These are phyloP conservation scores for Paraglomus occultum DNA, from an alignment of 192 early-diverging fungal species.

Conservation along the genomic window DNA sequence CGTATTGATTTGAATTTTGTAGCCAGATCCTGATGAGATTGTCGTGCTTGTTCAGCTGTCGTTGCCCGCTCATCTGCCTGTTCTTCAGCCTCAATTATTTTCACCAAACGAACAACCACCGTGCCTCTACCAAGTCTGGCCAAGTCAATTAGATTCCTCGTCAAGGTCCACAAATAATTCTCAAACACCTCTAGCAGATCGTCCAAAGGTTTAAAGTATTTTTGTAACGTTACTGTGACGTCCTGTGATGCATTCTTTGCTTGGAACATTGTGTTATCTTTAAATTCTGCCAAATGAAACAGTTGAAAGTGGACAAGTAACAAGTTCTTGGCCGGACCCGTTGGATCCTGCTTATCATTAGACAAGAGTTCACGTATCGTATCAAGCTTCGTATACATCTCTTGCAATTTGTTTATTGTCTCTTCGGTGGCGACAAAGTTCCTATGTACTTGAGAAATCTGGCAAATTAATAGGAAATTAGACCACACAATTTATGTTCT, in stretches of 20 bases:
- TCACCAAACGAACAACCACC: conserved; percentile 85
- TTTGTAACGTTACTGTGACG: conserved; percentile 77
- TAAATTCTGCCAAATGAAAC: conserved; percentile 83
- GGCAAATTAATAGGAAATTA: neutral
- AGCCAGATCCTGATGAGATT: conserved; percentile 49
- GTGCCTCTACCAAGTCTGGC: conserved; percentile 65
- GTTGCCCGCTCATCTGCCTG: conserved; percentile 74
- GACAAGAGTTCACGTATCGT: conserved; percentile 67
- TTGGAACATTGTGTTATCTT: conserved; percentile 79
- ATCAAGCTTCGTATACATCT: conserved; percentile 78
- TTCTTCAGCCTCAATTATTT: conserved; percentile 95
- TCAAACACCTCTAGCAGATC: conserved; percentile 81
- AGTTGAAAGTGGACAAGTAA: conserved; percentile 87
- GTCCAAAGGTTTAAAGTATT: conserved; percentile 86
- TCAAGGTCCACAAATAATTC: conserved; percentile 81
- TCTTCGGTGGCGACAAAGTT: conserved; percentile 91
- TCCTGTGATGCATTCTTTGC: conserved; percentile 68
- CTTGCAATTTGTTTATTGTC: conserved; percentile 84
- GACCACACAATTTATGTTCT: neutral
- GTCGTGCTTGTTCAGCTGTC: conserved; percentile 44
- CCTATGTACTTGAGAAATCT: conserved; percentile 91
- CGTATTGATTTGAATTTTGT: conserved; percentile 40
- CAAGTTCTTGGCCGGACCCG: conserved; percentile 74
- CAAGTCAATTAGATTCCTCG: conserved; percentile 76
- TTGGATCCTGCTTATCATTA: conserved; percentile 60